Evolutionary conservation across 768 basidiomycete species (phyloP), one percentile per base, ranked within the genome.

Genomic region (Exidia glandulosa): DNA sequence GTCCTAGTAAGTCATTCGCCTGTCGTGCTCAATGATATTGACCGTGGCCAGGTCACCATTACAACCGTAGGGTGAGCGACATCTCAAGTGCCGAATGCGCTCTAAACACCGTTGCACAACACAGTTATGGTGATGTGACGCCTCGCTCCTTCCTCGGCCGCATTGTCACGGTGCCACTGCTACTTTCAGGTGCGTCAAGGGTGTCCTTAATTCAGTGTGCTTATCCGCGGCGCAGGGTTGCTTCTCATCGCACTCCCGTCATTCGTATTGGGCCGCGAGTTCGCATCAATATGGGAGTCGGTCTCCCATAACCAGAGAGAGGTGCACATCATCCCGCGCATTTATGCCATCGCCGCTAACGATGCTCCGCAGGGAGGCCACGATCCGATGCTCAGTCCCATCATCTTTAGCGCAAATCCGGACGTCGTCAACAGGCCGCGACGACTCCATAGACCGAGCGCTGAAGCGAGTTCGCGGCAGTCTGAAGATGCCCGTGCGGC

Each of bases 241-340:
- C 78, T 96, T 0, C 78, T 94, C 45, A 93, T 96, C 67, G 94
- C 93, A 0, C 78, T 95, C 3, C 93, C 93, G 6, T 88, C 85
- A 66, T 95, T 96, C 67, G 93, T 96, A 1, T 82, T 96, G 14
- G 93, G 93, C 0, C 75, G 92, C 36, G 92, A 96, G 69, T 96
- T 96, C 69, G 90, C 90, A 61, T 75, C 86, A 13, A 89, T 94
- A 1, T 96, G 92, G 88, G 90, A 94, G 60, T 79, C 78, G 32
- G 91, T 94, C 89, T 78, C 77, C 0, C 72, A 68, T 23, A 70
- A 77, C 19, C 7, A 14, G 7, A 7, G 27, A 31, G 54, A 5
- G 54, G 54, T 56, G 13, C 29, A 45, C 41, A 19, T 56, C 16
- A 19, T 45, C 19, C 12, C 36, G 12, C 19, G 10, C 23, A 13